phyloP scores from a whole-genome alignment of 2,329 filamentous ascomycete species.

The Calycina marina region DNA sequence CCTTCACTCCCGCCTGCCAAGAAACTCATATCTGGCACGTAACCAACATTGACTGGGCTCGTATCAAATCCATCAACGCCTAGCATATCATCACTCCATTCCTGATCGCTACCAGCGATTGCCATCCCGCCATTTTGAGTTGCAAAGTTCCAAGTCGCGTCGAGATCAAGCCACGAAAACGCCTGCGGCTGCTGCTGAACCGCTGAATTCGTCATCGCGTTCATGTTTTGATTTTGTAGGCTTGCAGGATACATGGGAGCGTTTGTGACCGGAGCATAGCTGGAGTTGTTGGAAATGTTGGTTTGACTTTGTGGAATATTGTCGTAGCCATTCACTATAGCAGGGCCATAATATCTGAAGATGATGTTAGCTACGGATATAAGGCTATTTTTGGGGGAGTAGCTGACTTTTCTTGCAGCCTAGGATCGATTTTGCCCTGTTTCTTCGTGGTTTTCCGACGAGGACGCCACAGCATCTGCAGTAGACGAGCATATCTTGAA shows the following conservation, averaged over 20 bases:
- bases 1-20: too few species aligned
- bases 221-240: too few species aligned
- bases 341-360: not conserved
- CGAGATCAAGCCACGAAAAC: constrained; percentile 21
- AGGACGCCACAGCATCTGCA: constrained; percentile 48
- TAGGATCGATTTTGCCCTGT: not conserved
- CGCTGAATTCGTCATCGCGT: not conserved
- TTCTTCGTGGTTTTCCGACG: constrained; percentile 24
- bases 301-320: constrained; percentile 1
- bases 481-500: constrained; percentile 43
- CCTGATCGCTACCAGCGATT: too few species aligned
- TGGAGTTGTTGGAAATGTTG: constrained; percentile 1
- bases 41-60: too few species aligned
- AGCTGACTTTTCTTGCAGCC: not conserved
- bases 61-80: too few species aligned
- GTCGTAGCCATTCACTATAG: not conserved
- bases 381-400: not conserved
- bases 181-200: not conserved
- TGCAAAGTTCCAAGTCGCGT: constrained; percentile 20
- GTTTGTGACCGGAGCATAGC: too few species aligned
- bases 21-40: too few species aligned
- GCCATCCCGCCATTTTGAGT: constrained; percentile 17
- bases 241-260: too few species aligned
- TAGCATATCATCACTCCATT: too few species aligned
- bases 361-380: not conserved